Base-by-base conservation (phyloP, 257 asterid genomes). In the Capsicum chinense region DNA sequence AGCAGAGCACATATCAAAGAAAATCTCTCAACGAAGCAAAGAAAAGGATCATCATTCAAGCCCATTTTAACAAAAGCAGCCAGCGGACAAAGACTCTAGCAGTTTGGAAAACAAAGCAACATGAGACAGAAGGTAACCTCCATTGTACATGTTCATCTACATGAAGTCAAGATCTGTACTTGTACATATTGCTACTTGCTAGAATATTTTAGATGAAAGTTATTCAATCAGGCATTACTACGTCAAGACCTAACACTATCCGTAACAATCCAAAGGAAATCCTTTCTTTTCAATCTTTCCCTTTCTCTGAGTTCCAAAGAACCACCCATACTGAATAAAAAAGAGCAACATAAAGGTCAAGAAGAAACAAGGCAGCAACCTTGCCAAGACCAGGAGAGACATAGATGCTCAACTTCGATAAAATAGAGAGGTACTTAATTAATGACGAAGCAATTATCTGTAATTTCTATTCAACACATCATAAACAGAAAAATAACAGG, bases 81-180 rank as follows among this genome's bases (percentile, higher is more conserved):
- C 7, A 52, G 47, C 81, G 26, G 26, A 76, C 44, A 52, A 26
- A 52, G 44, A 76, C 26, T 76, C 19, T 13, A 52, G 14, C 26
- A 52, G 81, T 14, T 52, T 13, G 63, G 64, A 54, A 50, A 0
- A 4, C 2, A 52, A 26, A 54, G 54, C 0, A 52, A 47, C 42
- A 7, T 47, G 21, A 52, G 48, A 26, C 48, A 26, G 59, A 78
- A 26, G 48, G 48, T 35, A 78, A 54, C 81, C 44, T 54, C 81
- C 64, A 54, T 44, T 8, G 26, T 78, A 78, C 81, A 54, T 78
- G 62, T 54, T 78, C 50, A 52, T 78, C 33, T 78, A 14, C 64
- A 54, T 54, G 15, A 76, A 19, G 0, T 26, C 64, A 52, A 78
- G 7, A 8, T 76, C 26, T 54, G 9, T 17, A 5, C 50, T 52